Percentiles rank a stretch among this genome's conserved stretches.
Conservation (phyloP, 2,329 filamentous ascomycete species). For the Penicillium hordei region DNA sequence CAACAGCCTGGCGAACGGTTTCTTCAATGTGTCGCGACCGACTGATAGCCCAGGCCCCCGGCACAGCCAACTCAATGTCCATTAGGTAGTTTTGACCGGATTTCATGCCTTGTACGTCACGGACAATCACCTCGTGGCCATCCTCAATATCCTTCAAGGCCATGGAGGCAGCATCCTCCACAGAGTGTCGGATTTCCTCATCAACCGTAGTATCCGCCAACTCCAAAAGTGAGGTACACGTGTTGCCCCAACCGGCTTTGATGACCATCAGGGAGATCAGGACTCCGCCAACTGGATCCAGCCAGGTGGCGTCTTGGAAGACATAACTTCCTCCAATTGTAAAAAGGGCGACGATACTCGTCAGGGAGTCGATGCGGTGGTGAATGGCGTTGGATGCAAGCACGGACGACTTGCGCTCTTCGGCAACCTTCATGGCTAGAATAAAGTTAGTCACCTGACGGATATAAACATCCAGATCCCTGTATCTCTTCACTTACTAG, state of each 20-base stretch:
- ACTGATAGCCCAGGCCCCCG: constrained; percentile 71
- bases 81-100: constrained; percentile 95
- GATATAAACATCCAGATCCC: background rate
- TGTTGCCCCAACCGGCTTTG: constrained; percentile 85
- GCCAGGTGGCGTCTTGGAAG: constrained; percentile 80
- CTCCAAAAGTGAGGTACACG: constrained; percentile 75
- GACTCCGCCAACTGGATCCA: constrained; percentile 90
- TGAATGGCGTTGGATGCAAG: constrained; percentile 95
- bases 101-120: constrained; percentile 84
- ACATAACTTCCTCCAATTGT: constrained; percentile 89
- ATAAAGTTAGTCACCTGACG: constrained; percentile 9
- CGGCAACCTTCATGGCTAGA: constrained; percentile 88
- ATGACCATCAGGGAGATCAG: constrained; percentile 93
- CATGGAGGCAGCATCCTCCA: constrained; percentile 64
- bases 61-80: constrained; percentile 82
- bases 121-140: constrained; percentile 64
- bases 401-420: constrained; percentile 90
- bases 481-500: constrained; percentile 65
- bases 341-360: constrained; percentile 85
- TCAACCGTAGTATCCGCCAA: constrained; percentile 90
- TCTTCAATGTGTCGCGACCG: constrained; percentile 70
- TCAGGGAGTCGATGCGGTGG: constrained; percentile 93
- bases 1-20: constrained; percentile 68
- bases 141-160: constrained; percentile 57
- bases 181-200: constrained; percentile 71